Evolutionary conservation across 805 yeast species (phyloP).

Genomic region (Ogataea haglerorum): DNA sequence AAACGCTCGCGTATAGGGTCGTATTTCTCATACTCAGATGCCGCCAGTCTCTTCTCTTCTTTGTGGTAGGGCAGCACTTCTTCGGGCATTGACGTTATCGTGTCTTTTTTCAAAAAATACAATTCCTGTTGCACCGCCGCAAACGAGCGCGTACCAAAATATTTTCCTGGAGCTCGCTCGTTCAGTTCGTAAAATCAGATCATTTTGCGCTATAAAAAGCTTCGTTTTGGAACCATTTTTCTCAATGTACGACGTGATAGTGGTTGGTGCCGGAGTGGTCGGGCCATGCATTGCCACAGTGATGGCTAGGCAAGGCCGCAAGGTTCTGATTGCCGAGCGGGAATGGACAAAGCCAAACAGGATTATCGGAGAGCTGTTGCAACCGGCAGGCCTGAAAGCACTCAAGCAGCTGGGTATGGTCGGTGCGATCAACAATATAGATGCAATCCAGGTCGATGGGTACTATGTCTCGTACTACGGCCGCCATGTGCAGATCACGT

Average conservation of each 20-base stretch:
- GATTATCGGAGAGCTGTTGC: slow-evolving; percentile 95
- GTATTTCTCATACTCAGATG: slow-evolving; percentile 13
- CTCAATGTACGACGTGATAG: slow-evolving; percentile 66
- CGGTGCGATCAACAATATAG: slow-evolving; percentile 67
- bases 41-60: slow-evolving; percentile 10
- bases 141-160: neutral
- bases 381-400: slow-evolving; percentile 93
- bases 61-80: slow-evolving; percentile 18
- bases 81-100: slow-evolving; percentile 7
- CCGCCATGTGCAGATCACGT: slow-evolving; percentile 56
- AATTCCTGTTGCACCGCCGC: neutral
- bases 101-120: neutral
- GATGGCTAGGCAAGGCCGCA: slow-evolving; percentile 84
- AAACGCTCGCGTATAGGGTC: slow-evolving; percentile 24
- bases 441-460: slow-evolving; percentile 74
- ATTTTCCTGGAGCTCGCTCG: slow-evolving; percentile 1
- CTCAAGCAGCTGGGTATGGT: slow-evolving; percentile 79
- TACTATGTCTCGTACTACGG: slow-evolving; percentile 73
- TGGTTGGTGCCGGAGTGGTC: slow-evolving; percentile 98
- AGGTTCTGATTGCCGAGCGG: slow-evolving; percentile 75
- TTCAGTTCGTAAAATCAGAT: slow-evolving; percentile 14
- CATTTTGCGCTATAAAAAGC: slow-evolving; percentile 7
- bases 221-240: neutral
- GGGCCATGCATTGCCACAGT: slow-evolving; percentile 93
- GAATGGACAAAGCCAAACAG: slow-evolving; percentile 93